Evolutionary conservation across 192 early-diverging fungal genomes (phyloP).

Genomic region (Coemansia sp.): DNA sequence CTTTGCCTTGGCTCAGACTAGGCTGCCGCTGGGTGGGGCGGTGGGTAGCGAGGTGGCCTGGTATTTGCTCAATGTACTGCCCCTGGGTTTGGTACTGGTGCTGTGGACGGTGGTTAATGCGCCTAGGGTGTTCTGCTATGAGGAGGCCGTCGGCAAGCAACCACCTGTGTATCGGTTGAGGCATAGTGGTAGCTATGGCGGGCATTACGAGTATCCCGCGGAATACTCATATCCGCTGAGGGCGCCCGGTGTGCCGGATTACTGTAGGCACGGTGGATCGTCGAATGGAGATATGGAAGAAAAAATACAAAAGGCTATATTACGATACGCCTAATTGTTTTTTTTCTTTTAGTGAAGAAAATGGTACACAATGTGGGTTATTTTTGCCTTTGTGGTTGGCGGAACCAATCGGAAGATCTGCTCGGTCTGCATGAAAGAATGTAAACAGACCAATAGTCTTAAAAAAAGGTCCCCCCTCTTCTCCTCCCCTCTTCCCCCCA

Average conservation of each 20-base stretch:
- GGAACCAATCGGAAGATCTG: not conserved
- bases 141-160: not conserved
- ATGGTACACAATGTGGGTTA: not conserved
- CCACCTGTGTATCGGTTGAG: not conserved
- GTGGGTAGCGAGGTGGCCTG: slow-evolving; percentile 27
- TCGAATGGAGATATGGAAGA: slow-evolving; percentile 2
- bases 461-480: not conserved
- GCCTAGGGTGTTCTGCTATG: slow-evolving; percentile 12
- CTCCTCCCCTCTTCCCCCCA: not conserved
- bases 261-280: not conserved
- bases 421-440: not conserved
- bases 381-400: too few relatives aligned
- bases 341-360: not conserved
- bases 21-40: slow-evolving; percentile 10
- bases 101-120: slow-evolving; percentile 30
- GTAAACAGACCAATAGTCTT: not conserved
- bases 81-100: slow-evolving; percentile 27
- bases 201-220: slow-evolving; percentile 25
- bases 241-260: not conserved
- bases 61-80: slow-evolving; percentile 38
- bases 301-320: slow-evolving; percentile 22
- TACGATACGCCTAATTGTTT: slow-evolving; percentile 9
- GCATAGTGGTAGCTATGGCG: not conserved
- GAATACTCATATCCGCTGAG: slow-evolving; percentile 19
- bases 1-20: slow-evolving; percentile 25